A percentile compares a stretch with the other conserved stretches of the same genome.
phyloP scores from a whole-genome alignment of 1,139 yeast genomes.

The Geotrichum carabidarum region DNA sequence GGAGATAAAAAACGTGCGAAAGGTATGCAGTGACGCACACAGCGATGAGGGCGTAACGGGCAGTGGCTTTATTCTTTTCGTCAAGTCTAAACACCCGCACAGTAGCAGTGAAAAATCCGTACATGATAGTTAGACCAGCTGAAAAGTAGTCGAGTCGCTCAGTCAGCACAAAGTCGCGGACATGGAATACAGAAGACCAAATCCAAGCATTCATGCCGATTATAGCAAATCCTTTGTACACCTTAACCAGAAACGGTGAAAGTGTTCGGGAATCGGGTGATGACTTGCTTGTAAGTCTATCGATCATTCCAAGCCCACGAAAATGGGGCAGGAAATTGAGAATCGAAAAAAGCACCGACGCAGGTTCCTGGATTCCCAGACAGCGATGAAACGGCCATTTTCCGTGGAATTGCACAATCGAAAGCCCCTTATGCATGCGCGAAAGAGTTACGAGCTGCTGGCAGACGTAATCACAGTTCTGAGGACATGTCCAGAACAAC shows the following conservation, averaged over 20 bases:
- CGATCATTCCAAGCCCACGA: constrained; percentile 48
- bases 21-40: constrained; percentile 49
- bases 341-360: constrained; percentile 73
- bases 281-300: constrained; percentile 3
- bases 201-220: constrained; percentile 86
- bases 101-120: constrained; percentile 66
- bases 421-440: constrained; percentile 46
- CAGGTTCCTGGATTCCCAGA: constrained; percentile 75
- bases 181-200: constrained; percentile 78
- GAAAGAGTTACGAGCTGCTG: constrained; percentile 64
- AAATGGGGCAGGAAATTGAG: constrained; percentile 75
- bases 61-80: constrained; percentile 35
- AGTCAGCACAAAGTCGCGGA: constrained; percentile 72
- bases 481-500: constrained; percentile 71
- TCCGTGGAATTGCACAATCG: constrained; percentile 83
- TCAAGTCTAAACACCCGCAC: constrained; percentile 58
- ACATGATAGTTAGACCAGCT: constrained; percentile 81
- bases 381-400: constrained; percentile 90
- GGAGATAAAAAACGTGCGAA: constrained; percentile 62
- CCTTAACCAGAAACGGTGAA: constrained; percentile 26
- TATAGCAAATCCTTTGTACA: constrained; percentile 46
- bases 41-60: constrained; percentile 34
- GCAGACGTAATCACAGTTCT: constrained; percentile 89
- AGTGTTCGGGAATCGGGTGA: neutral
- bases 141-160: constrained; percentile 87